A percentile compares a stretch with the other conserved stretches of the same genome.
Conservation (phyloP, 495 filamentous ascomycete species). For the Penicillium waksmanii region DNA sequence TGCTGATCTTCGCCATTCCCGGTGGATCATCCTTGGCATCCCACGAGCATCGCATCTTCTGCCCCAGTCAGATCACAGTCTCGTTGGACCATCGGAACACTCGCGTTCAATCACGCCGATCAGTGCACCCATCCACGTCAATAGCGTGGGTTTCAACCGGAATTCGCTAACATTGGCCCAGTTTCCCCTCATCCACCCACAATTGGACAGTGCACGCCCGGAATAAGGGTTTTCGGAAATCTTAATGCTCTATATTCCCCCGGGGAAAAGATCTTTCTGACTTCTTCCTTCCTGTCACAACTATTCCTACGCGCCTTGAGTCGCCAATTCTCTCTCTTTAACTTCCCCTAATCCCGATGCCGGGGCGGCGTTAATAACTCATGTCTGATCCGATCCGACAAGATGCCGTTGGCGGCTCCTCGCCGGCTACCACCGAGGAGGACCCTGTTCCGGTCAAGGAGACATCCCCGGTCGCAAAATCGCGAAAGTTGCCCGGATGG, state of each 20-base stretch:
- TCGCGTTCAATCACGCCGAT: neutral
- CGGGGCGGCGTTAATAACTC: neutral
- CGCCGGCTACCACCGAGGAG: slow-evolving; percentile 15
- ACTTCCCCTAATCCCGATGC: neutral
- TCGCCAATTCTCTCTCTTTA: neutral
- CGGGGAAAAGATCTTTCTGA: neutral
- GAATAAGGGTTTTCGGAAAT: neutral
- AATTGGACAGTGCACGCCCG: neutral
- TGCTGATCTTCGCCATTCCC: too few relatives aligned
- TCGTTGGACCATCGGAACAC: neutral
- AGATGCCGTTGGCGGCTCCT: slow-evolving; percentile 9
- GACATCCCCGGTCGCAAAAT: slow-evolving; percentile 5
- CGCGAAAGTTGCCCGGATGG: slow-evolving; percentile 36
- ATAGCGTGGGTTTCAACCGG: neutral
- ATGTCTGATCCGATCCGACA: slow-evolving; percentile 23
- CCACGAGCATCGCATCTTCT: too few relatives aligned
- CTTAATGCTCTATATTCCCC: neutral
- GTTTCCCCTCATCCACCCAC: neutral
- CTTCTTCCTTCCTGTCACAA: neutral
- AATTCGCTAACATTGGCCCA: neutral
- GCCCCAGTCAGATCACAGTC: too few relatives aligned
- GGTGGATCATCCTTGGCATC: too few relatives aligned
- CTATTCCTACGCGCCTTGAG: too few relatives aligned
- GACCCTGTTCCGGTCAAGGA: slow-evolving; percentile 10
- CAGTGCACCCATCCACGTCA: neutral